These are phyloP conservation scores for Thielaviopsis musarum DNA, from an alignment of 2,329 filamentous ascomycete genomes.

Conservation along the genomic window DNA sequence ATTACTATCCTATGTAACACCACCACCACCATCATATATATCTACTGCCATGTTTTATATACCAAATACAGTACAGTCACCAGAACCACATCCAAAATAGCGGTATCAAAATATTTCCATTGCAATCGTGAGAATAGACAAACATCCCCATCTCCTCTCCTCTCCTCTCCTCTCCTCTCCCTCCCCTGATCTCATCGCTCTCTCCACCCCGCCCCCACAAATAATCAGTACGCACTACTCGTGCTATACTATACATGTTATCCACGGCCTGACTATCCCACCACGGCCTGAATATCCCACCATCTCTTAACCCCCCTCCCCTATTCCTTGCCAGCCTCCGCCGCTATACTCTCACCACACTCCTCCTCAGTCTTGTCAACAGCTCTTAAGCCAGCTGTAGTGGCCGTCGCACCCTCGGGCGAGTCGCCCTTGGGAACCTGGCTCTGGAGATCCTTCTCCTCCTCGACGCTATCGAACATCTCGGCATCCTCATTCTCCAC, in stretches of 20 bases:
- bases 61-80: not conserved
- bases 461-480: constrained; percentile 68
- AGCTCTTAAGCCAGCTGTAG: constrained; percentile 15
- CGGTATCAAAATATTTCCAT: constrained; percentile 11
- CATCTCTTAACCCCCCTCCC: not conserved
- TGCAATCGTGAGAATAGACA: constrained; percentile 9
- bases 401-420: constrained; percentile 5
- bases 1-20: not conserved
- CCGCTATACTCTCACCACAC: constrained; percentile 4
- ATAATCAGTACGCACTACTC: not conserved
- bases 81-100: not conserved
- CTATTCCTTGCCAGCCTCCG: not conserved
- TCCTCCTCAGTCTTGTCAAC: constrained; percentile 9
- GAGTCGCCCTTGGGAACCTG: constrained; percentile 52
- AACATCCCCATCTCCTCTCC: not conserved
- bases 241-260: not conserved
- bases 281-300: not conserved
- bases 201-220: not conserved
- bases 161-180: not conserved
- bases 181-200: not conserved
- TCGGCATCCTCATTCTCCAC: constrained; percentile 80
- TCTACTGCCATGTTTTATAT: not conserved
- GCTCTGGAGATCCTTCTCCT: constrained; percentile 72
- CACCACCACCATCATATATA: not conserved
- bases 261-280: not conserved